Evolutionary conservation across 495 filamentous ascomycete genomes (phyloP).

Genomic region (Penicillium odoratum): DNA sequence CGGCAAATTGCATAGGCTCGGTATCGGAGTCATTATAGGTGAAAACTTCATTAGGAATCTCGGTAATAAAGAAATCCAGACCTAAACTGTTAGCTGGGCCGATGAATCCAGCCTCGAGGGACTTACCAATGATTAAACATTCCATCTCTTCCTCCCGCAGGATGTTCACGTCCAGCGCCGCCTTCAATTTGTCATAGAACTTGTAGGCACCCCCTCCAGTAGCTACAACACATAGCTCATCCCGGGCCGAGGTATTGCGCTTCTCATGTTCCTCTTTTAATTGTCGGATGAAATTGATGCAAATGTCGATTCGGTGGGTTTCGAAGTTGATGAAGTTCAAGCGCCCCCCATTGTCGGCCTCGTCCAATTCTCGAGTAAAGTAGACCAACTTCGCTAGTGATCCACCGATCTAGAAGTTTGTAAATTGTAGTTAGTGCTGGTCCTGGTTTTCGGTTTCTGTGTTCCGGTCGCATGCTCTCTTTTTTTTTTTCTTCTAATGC

Average conservation of each 20-base stretch:
- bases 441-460: not conserved
- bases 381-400: slow-evolving; percentile 95
- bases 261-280: slow-evolving; percentile 76
- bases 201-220: slow-evolving; percentile 96
- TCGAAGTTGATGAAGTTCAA: slow-evolving; percentile 95
- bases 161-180: slow-evolving; percentile 80
- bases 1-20: slow-evolving; percentile 81
- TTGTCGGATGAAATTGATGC: slow-evolving; percentile 82
- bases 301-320: slow-evolving; percentile 87
- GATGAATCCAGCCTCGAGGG: not conserved
- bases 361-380: slow-evolving; percentile 83
- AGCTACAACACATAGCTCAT: slow-evolving; percentile 83
- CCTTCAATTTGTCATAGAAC: slow-evolving; percentile 86
- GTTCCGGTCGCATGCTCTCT: not conserved
- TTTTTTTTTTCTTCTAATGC: slow-evolving; percentile 6
- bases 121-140: slow-evolving; percentile 85
- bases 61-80: slow-evolving; percentile 97
- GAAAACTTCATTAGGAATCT: slow-evolving; percentile 95
- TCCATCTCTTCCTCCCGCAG: slow-evolving; percentile 97
- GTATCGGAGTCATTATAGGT: slow-evolving; percentile 86
- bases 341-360: slow-evolving; percentile 79
- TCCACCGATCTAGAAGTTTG: slow-evolving; percentile 74
- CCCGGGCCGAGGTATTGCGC: slow-evolving; percentile 63
- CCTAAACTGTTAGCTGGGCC: slow-evolving; percentile 47
- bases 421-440: slow-evolving; percentile 26